Base-by-base conservation (phyloP, 1,139 yeast species). In the Candida tetrigidarum region DNA sequence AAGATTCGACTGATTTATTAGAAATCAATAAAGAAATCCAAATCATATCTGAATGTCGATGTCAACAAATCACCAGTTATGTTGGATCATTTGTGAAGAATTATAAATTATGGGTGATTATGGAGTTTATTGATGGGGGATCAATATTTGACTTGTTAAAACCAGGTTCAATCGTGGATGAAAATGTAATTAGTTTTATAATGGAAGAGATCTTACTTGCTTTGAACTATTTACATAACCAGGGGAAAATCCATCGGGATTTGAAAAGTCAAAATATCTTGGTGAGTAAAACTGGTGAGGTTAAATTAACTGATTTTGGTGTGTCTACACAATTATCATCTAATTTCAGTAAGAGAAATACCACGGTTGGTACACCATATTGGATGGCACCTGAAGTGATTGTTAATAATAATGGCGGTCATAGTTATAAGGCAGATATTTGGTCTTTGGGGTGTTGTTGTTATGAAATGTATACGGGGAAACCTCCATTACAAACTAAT, bases 371-470 rank as follows among this genome's bases (percentile, higher is more conserved):
- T 0, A 93, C 99, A 0, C 99, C 99, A 0, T 93, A 92, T 62
- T 93, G 98, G 95, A 95, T 95, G 99, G 96, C 98, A 0, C 99
- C 99, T 0, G 99, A 95, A 58, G 96, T 93, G 2, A 86, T 93
- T 37, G 69, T 83, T 56, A 96, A 90, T 60, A 86, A 86, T 44
- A 63, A 66, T 37, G 78, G 76, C 39, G 96, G 93, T 9, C 96
- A 95, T 62, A 83, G 89, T 51, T 87, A 78, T 59, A 80, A 87
- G 53, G 97, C 99, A 1, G 99, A 95, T 63, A 82, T 93, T 2
- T 95, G 99, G 99, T 90, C 97, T 0, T 68, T 95, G 45, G 99
- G 99, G 0, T 89, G 93, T 50, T 89, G 96, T 28, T 86, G 92
- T 1, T 86, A 84, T 49, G 97, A 90, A 59, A 69, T 90, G 50